Conservation (phyloP, 2,329 filamentous ascomycete species). For the Myriosclerotinia curreyana region DNA sequence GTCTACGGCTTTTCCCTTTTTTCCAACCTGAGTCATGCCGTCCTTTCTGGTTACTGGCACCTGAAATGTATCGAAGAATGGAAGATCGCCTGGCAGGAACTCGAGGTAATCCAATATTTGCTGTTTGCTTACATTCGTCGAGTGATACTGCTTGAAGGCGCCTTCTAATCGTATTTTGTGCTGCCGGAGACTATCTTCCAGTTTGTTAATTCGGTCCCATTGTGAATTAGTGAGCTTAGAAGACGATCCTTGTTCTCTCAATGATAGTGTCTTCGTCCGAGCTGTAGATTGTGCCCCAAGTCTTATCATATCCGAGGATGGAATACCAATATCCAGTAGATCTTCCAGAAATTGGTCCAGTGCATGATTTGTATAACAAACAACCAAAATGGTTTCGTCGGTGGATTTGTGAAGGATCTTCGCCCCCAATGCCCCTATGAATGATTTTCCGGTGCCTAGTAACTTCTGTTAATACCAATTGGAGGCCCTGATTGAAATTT, state of each 20-base stretch:
- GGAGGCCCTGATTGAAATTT: background rate
- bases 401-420: conserved; percentile 53
- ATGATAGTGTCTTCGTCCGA: conserved; percentile 47
- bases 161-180: conserved; percentile 34
- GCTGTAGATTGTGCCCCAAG: conserved; percentile 58
- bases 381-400: conserved; percentile 54
- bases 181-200: conserved; percentile 41
- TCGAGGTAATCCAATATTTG: conserved; percentile 46
- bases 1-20: conserved; percentile 45
- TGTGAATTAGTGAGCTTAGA: conserved; percentile 39
- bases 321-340: conserved; percentile 57
- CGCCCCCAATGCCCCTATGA: conserved; percentile 63
- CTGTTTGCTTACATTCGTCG: conserved; percentile 26
- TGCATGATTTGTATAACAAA: conserved; percentile 68
- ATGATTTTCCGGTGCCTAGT: conserved; percentile 70
- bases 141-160: conserved; percentile 27
- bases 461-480: conserved; percentile 14
- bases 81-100: conserved; percentile 50
- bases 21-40: conserved; percentile 49
- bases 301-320: conserved; percentile 51
- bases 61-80: conserved; percentile 56
- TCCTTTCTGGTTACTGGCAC: conserved; percentile 45
- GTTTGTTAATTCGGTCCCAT: conserved; percentile 45
- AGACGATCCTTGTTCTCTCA: conserved; percentile 44
- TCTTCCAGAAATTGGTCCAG: conserved; percentile 66